Base-by-base conservation (phyloP, 345 rosid genomes). In the Salix purpurea region DNA sequence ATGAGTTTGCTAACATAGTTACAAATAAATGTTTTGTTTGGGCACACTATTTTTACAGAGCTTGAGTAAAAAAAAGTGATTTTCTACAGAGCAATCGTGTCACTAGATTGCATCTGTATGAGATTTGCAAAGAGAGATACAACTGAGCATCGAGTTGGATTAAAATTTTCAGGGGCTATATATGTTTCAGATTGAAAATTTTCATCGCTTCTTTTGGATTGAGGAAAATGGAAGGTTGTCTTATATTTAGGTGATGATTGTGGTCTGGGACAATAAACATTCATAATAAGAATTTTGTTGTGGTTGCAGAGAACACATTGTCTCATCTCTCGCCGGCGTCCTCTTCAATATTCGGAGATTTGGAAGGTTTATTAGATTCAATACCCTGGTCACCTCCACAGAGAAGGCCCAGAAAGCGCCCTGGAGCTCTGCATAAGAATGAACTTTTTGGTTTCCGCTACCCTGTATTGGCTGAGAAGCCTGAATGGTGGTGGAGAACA, bases 401-500 rank as follows among this genome's bases (percentile, higher is more conserved):
- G 44, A 14, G 75, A 69, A 69, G 58, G 62, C 52, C 69, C 32
- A 2, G 37, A 15, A 72, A 18, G n/a, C 75, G 61, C 5, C 64
- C 81, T 21, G 61, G 34, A 54, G 84, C 89, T 12, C 70, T 73
- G 60, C 60, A 54, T 36, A 85, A 82, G 82, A 83, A 84, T 42
- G 85, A 88, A 8, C 65, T 84, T 36, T 86, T 86, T 74, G 77
- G 84, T 72, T 79, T 90, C 75, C 83, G 77, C 60, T 76, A 77
- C 48, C 94, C 94, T 15, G 81, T 76, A 72, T 61, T 86, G 36
- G 36, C 67, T 7, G 87, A 88, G 83, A 91, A 89, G 74, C 97
- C 91, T 24, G 88, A 89, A 61, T 94, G 97, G 97, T 90, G 95
- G 95, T 87, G 92, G 92, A 89, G 97, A 76, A 90, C 93, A 19